These are phyloP conservation scores for Taphrina communis DNA, from an alignment of 1,139 yeast genomes.

Conservation along the genomic window DNA sequence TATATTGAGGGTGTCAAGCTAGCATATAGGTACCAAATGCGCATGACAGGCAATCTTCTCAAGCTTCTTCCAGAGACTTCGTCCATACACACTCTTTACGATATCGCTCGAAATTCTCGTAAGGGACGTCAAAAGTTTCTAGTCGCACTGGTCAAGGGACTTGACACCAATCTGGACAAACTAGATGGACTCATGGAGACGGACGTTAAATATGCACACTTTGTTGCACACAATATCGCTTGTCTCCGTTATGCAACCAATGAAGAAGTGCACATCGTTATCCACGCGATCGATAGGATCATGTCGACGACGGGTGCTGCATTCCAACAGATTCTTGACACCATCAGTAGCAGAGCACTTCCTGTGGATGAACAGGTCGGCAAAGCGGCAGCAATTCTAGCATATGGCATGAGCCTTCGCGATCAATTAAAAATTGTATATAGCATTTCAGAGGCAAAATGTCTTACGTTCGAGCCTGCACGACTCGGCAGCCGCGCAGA, in stretches of 20 bases:
- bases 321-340: constrained; percentile 48
- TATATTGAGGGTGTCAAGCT: constrained; percentile 67
- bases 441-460: constrained; percentile 40
- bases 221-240: constrained; percentile 55
- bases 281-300: constrained; percentile 49
- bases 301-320: constrained; percentile 54
- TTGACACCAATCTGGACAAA: constrained; percentile 50
- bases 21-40: constrained; percentile 59
- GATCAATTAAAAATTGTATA: constrained; percentile 37
- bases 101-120: constrained; percentile 56
- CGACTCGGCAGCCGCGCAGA: constrained; percentile 38
- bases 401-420: constrained; percentile 26
- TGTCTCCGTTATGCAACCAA: constrained; percentile 53
- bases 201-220: constrained; percentile 43
- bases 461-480: constrained; percentile 41
- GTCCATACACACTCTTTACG: constrained; percentile 52
- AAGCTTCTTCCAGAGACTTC: constrained; percentile 29
- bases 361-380: background rate
- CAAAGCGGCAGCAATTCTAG: constrained; percentile 34
- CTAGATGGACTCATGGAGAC: constrained; percentile 41
- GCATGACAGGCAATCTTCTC: constrained; percentile 43
- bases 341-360: background rate
- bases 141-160: constrained; percentile 51
- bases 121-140: constrained; percentile 60
- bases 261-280: constrained; percentile 56